A percentile compares a stretch with the other conserved stretches of the same genome.
phyloP scores from a whole-genome alignment of 1,284 basidiomycete species.

The Amylostereum areolatum region DNA sequence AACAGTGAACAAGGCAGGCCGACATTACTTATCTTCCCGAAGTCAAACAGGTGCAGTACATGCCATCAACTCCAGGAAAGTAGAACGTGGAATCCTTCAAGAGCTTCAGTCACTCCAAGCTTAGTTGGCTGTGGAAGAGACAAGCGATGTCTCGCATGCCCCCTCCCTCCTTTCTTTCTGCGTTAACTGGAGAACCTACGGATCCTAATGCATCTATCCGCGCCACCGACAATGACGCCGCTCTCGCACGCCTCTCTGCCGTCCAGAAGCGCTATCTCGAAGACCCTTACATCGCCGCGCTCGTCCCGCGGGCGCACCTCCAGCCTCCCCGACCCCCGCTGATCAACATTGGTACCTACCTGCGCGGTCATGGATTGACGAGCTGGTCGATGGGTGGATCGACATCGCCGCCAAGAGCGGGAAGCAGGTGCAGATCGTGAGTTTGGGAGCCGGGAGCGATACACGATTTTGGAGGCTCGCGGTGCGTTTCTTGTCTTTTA shows the following conservation, averaged over 20 bases:
- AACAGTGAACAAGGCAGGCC: too few relatives aligned
- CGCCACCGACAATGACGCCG: constrained; percentile 70
- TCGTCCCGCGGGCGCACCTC: constrained; percentile 60
- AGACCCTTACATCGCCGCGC: constrained; percentile 63
- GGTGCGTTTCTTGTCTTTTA: constrained; percentile 43
- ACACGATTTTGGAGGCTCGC: constrained; percentile 87
- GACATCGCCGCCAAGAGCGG: constrained; percentile 29
- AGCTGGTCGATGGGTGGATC: constrained; percentile 73
- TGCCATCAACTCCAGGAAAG: too few relatives aligned
- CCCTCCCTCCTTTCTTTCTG: background rate
- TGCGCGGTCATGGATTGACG: constrained; percentile 82
- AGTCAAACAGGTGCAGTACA: too few relatives aligned
- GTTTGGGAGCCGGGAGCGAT: constrained; percentile 89
- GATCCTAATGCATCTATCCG: constrained; percentile 59
- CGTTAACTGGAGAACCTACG: background rate
- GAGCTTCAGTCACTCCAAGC: too few relatives aligned
- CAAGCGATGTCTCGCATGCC: background rate
- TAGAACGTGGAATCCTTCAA: too few relatives aligned
- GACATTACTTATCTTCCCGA: too few relatives aligned
- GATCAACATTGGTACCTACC: constrained; percentile 93
- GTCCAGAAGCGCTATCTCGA: constrained; percentile 68
- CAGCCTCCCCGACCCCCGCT: constrained; percentile 72
- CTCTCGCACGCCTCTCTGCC: constrained; percentile 76
- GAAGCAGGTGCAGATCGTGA: constrained; percentile 72
- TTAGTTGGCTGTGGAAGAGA: too few relatives aligned